Base-by-base conservation (phyloP, 202 grass and related monocot species). In the Panicum hallii region DNA sequence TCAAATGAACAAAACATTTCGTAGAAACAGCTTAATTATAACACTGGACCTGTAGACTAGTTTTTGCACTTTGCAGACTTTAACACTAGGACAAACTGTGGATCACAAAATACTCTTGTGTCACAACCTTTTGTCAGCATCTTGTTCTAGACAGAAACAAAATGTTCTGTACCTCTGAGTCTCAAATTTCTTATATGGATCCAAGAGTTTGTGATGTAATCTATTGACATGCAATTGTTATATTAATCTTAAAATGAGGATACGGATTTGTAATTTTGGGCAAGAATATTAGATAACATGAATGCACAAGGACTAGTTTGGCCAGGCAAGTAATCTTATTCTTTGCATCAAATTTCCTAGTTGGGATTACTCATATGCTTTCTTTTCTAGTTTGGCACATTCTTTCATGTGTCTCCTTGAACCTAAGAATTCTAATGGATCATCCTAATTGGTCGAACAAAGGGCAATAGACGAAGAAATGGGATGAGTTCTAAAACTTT, bases 1-100 rank as follows among this genome's bases (percentile, higher is more conserved):
- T 49, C 26, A 73, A 82, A 82, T 58, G 22, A 81, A 28, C 61
- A 67, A 19, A 9, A 63, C 9, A 26, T 42, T 70, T 44, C 30
- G 10, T 43, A 57, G 32, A 57, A 34, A 53, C 30, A 65, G 40
- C 15, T 42, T 26, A 67, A 67, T 38, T 38, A 38, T 38, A 38
- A 38, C 36, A 38, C 36, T 38, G 36, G 5, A 38, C 5, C 36
- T 38, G 36, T 38, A 38, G 36, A 38, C 36, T 38, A 38, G 36
- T 38, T 38, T 38, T 38, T 38, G 15, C 8, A 23, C n/a, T 61
- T 9, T 9, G n/a, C 3, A 30, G 7, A 78, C 40, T 78, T 48
- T 48, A 78, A 62, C 20, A 62, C 52, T 4, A 14, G 53, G 32
- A 45, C 20, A 77, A 43, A 61, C 14, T 77, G 50, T 75, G 54